Evolutionary conservation across 2,329 filamentous ascomycete species (phyloP), one percentile per base, ranked within the genome.

Genomic region (Coniochaeta sp.): DNA sequence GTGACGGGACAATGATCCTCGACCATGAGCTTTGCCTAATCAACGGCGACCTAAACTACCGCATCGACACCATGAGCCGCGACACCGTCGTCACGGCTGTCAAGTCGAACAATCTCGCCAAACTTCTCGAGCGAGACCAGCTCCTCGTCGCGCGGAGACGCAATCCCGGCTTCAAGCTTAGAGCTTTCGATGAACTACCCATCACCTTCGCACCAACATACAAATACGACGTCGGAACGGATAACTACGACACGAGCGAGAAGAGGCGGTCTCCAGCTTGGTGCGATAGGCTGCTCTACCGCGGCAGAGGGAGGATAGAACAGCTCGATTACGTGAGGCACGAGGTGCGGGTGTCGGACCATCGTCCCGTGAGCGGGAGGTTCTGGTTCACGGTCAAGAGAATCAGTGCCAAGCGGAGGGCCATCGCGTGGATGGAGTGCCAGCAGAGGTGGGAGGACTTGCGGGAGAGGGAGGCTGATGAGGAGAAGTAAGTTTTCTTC

Each of bases 21-120:
- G 94, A 99, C 63, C 94, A 99, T 64, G 94, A 99, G 69, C 86
- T 99, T n/a, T 96, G 92, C 67, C 83, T 99, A 47, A 72, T 97
- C 38, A 97, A 97, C 61, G 94, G 94, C 26, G 94, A 99, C 66
- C 78, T 99, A 48, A 99, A 99, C 70, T 99, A 99, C 68, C 91
- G 94, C 55, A 97, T 99, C 62, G 94, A 99, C 67, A 91, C 91
- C 22, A 96, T 97, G 82, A 90, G 90, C 16, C 88, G 94, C 48
- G 90, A 97, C 62, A 91, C 89, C 0, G 92, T 99, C 3, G 87
- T 97, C 51, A 86, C 85, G 54, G 91, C 90, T 1, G 82, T 97
- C 49, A 86, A 88, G 56, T 78, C 86, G 38, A 85, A 86, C 56
- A 95, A 97, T 58, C 76, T 97, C 3, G 63, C 76, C 26, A 95